Conservation (phyloP, 176 grass and related monocot genomes). For the maize (Zea mays) region DNA sequence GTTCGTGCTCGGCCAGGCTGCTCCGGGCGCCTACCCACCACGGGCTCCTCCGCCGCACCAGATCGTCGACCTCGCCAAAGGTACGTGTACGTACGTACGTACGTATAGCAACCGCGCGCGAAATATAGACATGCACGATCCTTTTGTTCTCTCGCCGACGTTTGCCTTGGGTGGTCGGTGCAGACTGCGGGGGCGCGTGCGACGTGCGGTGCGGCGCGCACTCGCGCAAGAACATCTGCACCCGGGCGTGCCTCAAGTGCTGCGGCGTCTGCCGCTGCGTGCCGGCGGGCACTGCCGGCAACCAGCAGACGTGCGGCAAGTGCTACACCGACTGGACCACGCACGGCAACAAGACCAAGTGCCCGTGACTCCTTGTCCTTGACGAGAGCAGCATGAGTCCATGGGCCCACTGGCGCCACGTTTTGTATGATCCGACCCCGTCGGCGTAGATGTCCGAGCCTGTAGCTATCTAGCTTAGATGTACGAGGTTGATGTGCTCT, state of each 20-base stretch:
- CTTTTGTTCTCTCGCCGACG: not conserved
- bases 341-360: conserved; percentile 90
- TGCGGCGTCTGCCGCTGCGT: conserved; percentile 85
- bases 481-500: not conserved
- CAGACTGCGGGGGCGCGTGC: conserved; percentile 78
- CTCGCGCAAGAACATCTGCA: conserved; percentile 72
- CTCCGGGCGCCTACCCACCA: conserved; percentile 37
- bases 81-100: not conserved
- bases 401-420: not conserved
- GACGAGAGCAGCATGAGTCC: not conserved
- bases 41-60: conserved; percentile 62
- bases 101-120: too few relatives aligned
- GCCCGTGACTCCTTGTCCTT: conserved; percentile 51
- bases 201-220: conserved; percentile 62
- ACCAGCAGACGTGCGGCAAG: conserved; percentile 82
- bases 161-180: not conserved
- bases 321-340: conserved; percentile 92
- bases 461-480: not conserved
- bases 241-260: conserved; percentile 76
- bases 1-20: conserved; percentile 12
- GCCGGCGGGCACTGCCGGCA: conserved; percentile 78
- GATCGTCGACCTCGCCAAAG: conserved; percentile 66
- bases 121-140: not conserved
- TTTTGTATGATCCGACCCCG: not conserved
- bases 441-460: not conserved